Conservation (phyloP, 1,284 basidiomycete species). For the Kwoniella shivajii region DNA sequence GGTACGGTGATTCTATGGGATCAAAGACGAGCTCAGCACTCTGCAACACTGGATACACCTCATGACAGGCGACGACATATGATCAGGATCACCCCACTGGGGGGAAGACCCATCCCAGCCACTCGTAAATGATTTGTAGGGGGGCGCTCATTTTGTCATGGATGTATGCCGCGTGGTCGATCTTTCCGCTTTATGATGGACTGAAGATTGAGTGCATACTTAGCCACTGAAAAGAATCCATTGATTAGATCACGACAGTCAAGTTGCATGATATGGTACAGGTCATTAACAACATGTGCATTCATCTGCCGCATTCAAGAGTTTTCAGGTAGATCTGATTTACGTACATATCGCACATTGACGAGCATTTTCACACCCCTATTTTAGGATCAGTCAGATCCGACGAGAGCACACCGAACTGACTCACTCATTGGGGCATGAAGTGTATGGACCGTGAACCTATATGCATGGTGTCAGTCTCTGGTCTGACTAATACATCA, state of each 20-base stretch:
- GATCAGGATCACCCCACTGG: slow-evolving; percentile 13
- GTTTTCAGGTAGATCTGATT: slow-evolving; percentile 6
- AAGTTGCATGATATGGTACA: too few species aligned
- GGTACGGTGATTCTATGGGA: slow-evolving; percentile 15
- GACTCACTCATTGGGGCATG: slow-evolving; percentile 11
- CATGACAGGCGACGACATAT: slow-evolving; percentile 14
- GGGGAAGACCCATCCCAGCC: slow-evolving; percentile 9
- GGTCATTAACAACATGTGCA: too few species aligned
- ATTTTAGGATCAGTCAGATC: too few species aligned
- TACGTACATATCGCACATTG: slow-evolving; percentile 2
- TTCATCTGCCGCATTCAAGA: too few species aligned
- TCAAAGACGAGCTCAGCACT: slow-evolving; percentile 12
- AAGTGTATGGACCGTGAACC: slow-evolving; percentile 10
- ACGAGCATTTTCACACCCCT: slow-evolving; percentile 14
- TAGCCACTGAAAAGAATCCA: too few species aligned
- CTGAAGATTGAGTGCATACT: too few species aligned
- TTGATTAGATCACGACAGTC: too few species aligned
- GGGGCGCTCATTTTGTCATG: neutral
- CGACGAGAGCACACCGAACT: neutral
- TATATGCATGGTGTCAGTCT: neutral
- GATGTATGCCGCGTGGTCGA: too few species aligned
- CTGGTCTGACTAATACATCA: neutral
- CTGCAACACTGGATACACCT: slow-evolving; percentile 10
- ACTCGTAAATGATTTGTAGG: neutral
- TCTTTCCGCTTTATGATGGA: too few species aligned